Evolutionary conservation across 345 rosid genomes (phyloP), one percentile per base, ranked within the genome.

Genomic region (Rhizophora mangle): DNA sequence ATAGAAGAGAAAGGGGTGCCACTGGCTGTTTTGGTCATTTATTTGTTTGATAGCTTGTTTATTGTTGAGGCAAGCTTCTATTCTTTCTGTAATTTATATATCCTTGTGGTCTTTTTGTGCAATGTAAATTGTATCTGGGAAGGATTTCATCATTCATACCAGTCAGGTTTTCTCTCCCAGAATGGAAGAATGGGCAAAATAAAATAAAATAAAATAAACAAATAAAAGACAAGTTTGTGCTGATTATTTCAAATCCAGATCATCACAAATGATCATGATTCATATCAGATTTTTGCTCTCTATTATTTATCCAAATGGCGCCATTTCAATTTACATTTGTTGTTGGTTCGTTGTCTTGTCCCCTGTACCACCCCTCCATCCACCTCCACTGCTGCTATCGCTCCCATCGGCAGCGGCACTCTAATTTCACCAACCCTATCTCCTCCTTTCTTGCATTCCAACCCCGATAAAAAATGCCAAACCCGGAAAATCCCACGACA

Each of bases 311-410:
- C 30, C 52, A 36, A 22, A 15, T 32, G 57, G 49, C 31, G 47
- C 75, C 69, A 21, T 47, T 29, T 59, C 65, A 34, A 1, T 8
- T 56, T 8, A 31, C 32, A 8, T n/a, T n/a, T n/a, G 26, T 13
- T 2, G 5, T 16, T 34, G 61, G 18, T 20, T 65, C 76, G 71
- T 71, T 73, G 1, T 66, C 70, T 64, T 63, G 59, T 65, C 62
- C 79, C 9, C 70, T 53, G 64, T 62, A 46, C 51, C 65, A 64
- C 75, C 80, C 63, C 65, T 67, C 62, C 59, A 54, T 54, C 73
- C 81, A 69, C 74, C 68, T 67, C 79, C 72, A 56, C 76, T 79
- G 52, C 71, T 70, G 65, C 68, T 59, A 67, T 72, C 67, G 32
- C 64, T 69, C 19, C 67, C 69, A 26, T 69, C 70, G 43, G 32